Evolutionary conservation across 2,329 filamentous ascomycete genomes (phyloP).

Genomic region (Xylariaceae sp.): DNA sequence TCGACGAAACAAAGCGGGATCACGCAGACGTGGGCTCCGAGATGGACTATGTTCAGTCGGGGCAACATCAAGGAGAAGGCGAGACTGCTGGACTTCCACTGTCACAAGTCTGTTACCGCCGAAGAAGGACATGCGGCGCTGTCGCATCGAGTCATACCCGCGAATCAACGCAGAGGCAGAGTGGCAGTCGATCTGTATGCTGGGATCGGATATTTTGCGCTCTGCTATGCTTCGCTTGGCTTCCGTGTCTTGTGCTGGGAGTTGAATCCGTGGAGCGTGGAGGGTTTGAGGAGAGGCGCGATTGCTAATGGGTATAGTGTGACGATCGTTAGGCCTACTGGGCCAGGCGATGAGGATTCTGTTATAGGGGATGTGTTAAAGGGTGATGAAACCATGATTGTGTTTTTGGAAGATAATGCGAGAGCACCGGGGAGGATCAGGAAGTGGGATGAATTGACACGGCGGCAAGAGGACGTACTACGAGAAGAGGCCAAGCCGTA

Average conservation of each 20-base stretch:
- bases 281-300: slow-evolving; percentile 76
- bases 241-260: slow-evolving; percentile 82
- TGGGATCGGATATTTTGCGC: slow-evolving; percentile 91
- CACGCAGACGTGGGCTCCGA: slow-evolving; percentile 78
- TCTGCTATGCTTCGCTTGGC: slow-evolving; percentile 72
- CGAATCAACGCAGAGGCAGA: slow-evolving; percentile 14
- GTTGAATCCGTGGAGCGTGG: slow-evolving; percentile 82
- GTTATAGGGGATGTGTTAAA: slow-evolving; percentile 32
- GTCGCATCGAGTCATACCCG: slow-evolving; percentile 8
- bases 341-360: slow-evolving; percentile 31
- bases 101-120: slow-evolving; percentile 5
- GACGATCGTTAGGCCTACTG: slow-evolving; percentile 42
- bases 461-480: background rate
- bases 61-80: slow-evolving; percentile 90
- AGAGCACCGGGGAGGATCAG: slow-evolving; percentile 43
- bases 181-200: slow-evolving; percentile 81
- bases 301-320: slow-evolving; percentile 63
- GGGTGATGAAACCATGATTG: slow-evolving; percentile 53
- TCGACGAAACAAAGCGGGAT: slow-evolving; percentile 75
- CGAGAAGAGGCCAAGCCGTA: background rate
- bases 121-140: background rate
- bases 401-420: slow-evolving; percentile 67
- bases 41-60: slow-evolving; percentile 90
- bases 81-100: slow-evolving; percentile 60
- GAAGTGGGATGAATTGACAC: slow-evolving; percentile 31